Evolutionary conservation across 2,329 filamentous ascomycete species (phyloP).

Genomic region (Sphaerulina musiva): DNA sequence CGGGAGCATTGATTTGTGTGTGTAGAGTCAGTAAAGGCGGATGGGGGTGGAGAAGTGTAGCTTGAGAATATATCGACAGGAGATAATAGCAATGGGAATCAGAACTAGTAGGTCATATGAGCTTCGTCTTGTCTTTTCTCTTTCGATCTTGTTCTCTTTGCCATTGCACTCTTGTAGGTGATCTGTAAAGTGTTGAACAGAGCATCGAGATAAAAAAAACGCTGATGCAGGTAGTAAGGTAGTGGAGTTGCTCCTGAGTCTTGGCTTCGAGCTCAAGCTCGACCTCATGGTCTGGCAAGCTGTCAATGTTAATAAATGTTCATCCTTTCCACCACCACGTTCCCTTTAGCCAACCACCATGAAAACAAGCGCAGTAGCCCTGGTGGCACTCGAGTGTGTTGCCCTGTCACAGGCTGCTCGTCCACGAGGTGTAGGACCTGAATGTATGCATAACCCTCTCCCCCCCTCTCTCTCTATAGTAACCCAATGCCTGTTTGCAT

Average conservation of each 20-base stretch:
- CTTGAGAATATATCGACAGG: slow-evolving; percentile 8
- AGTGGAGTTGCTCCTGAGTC: neutral
- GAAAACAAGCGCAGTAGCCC: slow-evolving; percentile 28
- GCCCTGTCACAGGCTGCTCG: slow-evolving; percentile 55
- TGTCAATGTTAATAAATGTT: slow-evolving; percentile 1
- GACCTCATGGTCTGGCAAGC: neutral
- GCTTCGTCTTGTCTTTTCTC: too few species aligned
- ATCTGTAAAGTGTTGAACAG: too few species aligned
- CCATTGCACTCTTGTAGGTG: too few species aligned
- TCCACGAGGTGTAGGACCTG: slow-evolving; percentile 80
- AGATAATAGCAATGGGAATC: neutral
- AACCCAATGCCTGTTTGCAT: slow-evolving; percentile 1
- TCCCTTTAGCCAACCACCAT: slow-evolving; percentile 16
- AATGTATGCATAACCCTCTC: slow-evolving; percentile 55
- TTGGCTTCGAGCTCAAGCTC: neutral
- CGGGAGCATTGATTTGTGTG: slow-evolving; percentile 21
- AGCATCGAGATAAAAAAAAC: too few species aligned
- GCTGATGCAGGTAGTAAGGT: too few species aligned
- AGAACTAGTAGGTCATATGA: neutral
- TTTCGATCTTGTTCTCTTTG: too few species aligned
- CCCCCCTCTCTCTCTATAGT: neutral
- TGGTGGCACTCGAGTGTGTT: slow-evolving; percentile 31
- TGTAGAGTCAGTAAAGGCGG: slow-evolving; percentile 29
- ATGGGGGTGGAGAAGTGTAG: slow-evolving; percentile 18
- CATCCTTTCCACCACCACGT: neutral